These are phyloP conservation scores for Physcomitrium patens DNA, from an alignment of 225 moss, liverwort and hornwort genomes.

Conservation along the genomic window DNA sequence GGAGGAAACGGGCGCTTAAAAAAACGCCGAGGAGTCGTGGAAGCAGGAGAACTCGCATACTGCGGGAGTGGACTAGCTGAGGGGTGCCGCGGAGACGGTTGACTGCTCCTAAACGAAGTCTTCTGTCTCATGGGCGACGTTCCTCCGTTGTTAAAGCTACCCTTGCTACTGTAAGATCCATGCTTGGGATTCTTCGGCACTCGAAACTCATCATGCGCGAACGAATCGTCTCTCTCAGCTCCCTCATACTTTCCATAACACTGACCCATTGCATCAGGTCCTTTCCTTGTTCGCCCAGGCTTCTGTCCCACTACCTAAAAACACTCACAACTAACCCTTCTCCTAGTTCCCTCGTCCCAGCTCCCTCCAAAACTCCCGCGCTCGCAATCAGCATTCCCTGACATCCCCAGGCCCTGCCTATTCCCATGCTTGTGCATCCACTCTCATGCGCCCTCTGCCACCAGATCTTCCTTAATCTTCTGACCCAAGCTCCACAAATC, in stretches of 20 bases:
- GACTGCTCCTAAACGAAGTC: slow-evolving; percentile 55
- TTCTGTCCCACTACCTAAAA: slow-evolving; percentile 23
- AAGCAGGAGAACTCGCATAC: slow-evolving; percentile 76
- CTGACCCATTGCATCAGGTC: slow-evolving; percentile 96
- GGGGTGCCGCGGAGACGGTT: slow-evolving; percentile 78
- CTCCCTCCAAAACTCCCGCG: slow-evolving; percentile 6
- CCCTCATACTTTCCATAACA: slow-evolving; percentile 88
- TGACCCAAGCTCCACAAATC: neutral
- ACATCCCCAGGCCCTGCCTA: slow-evolving; percentile 1
- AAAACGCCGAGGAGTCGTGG: slow-evolving; percentile 79
- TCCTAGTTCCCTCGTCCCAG: slow-evolving; percentile 25
- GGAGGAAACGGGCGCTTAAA: slow-evolving; percentile 91
- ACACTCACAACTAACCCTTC: slow-evolving; percentile 15
- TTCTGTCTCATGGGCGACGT: slow-evolving; percentile 80
- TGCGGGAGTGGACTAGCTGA: slow-evolving; percentile 78
- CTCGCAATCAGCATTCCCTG: slow-evolving; percentile 16
- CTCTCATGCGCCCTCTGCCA: neutral
- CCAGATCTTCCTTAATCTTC: neutral
- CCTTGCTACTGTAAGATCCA: slow-evolving; percentile 56
- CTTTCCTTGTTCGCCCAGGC: neutral
- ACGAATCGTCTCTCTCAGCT: slow-evolving; percentile 57
- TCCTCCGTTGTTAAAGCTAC: slow-evolving; percentile 63
- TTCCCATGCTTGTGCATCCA: slow-evolving; percentile 2
- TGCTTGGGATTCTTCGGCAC: slow-evolving; percentile 65
- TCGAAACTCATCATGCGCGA: slow-evolving; percentile 57